These are phyloP conservation scores for Neospermospora avenae DNA, from an alignment of 2,329 filamentous ascomycete species.

Conservation along the genomic window DNA sequence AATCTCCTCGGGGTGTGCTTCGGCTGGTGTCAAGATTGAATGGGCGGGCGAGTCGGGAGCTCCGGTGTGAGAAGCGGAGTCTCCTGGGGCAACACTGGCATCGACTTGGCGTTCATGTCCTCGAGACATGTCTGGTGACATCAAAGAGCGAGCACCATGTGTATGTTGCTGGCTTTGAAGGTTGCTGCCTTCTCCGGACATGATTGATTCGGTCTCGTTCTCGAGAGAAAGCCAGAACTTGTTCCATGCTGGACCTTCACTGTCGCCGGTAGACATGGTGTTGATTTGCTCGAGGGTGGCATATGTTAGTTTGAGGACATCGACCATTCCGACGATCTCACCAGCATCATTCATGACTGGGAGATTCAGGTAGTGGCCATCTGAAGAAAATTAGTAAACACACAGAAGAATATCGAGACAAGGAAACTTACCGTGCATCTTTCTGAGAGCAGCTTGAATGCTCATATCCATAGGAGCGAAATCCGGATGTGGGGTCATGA, in stretches of 20 bases:
- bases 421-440: constrained; percentile 86
- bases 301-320: constrained; percentile 97
- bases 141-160: constrained; percentile 66
- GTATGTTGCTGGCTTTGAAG: constrained; percentile 59
- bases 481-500: constrained; percentile 98
- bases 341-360: constrained; percentile 97
- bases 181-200: constrained; percentile 85
- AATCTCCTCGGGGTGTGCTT: constrained; percentile 60
- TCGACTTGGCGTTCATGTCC: constrained; percentile 59
- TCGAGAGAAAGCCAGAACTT: constrained; percentile 97
- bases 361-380: constrained; percentile 96
- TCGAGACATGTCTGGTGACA: constrained; percentile 74
- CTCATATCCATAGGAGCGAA: constrained; percentile 99
- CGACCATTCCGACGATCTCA: constrained; percentile 99
- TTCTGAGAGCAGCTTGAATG: constrained; percentile 93
- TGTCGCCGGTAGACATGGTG: constrained; percentile 84
- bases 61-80: constrained; percentile 91
- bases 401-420: background rate
- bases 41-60: constrained; percentile 72
- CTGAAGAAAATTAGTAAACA: constrained; percentile 44
- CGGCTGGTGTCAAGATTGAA: constrained; percentile 56
- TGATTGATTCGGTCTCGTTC: constrained; percentile 89
- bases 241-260: constrained; percentile 96
- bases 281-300: constrained; percentile 97
- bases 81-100: constrained; percentile 86